Evolutionary conservation across 2,329 filamentous ascomycete species (phyloP).

Genomic region (Aspergillus pseudotamarii): DNA sequence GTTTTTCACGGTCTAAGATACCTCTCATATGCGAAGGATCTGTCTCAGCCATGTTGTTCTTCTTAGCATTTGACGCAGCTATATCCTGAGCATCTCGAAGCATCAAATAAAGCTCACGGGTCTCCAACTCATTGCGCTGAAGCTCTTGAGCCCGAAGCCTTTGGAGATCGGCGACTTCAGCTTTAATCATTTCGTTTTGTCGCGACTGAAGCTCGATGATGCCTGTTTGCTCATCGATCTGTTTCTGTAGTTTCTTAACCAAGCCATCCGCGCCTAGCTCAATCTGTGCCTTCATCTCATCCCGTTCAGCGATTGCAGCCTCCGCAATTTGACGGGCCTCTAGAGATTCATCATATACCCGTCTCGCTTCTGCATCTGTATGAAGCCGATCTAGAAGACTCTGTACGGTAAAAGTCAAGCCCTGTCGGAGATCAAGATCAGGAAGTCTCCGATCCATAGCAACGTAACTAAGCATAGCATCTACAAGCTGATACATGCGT

Average conservation of each 20-base stretch:
- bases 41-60: conserved; percentile 59
- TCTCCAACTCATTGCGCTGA: conserved; percentile 94
- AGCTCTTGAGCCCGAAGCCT: conserved; percentile 84
- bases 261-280: conserved; percentile 91
- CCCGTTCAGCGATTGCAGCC: conserved; percentile 91
- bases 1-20: conserved; percentile 85
- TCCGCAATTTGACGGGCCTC: conserved; percentile 92
- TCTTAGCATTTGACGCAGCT: conserved; percentile 81
- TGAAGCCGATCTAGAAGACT: conserved; percentile 93
- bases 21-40: conserved; percentile 82
- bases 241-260: conserved; percentile 88
- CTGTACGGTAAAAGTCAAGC: conserved; percentile 95
- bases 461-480: conserved; percentile 98
- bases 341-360: conserved; percentile 86
- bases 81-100: conserved; percentile 95
- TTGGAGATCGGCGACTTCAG: conserved; percentile 84
- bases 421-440: conserved; percentile 97
- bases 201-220: conserved; percentile 87
- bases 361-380: conserved; percentile 91
- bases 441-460: conserved; percentile 95
- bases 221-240: conserved; percentile 87
- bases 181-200: conserved; percentile 84
- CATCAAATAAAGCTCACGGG: conserved; percentile 96
- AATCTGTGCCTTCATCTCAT: conserved; percentile 87
- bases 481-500: conserved; percentile 95